Conservation (phyloP, 345 rosid species). For the Toxicodendron radicans region DNA sequence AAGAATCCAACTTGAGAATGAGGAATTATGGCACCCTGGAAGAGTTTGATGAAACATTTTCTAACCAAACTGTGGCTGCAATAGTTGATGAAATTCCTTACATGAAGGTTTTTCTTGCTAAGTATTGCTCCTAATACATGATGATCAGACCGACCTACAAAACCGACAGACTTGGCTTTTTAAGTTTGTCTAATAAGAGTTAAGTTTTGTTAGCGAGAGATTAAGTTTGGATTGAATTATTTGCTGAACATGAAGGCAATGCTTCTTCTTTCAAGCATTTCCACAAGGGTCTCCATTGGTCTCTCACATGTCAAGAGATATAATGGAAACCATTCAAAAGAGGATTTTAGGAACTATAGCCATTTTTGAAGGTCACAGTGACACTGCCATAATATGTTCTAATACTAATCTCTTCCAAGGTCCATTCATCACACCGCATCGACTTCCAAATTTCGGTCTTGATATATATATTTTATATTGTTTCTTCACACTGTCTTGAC, state of each 20-base stretch:
- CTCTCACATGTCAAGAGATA: slow-evolving; percentile 30
- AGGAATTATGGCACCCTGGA: slow-evolving; percentile 5
- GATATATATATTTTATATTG: too few species aligned
- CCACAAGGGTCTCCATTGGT: slow-evolving; percentile 33
- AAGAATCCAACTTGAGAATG: slow-evolving; percentile 6
- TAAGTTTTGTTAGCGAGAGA: neutral
- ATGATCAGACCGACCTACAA: slow-evolving; percentile 33
- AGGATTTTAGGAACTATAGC: too few species aligned
- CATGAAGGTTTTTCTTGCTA: slow-evolving; percentile 37
- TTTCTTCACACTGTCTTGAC: too few species aligned
- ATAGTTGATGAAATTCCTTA: slow-evolving; percentile 48
- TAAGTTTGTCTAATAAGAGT: slow-evolving; percentile 5
- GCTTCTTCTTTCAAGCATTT: slow-evolving; percentile 13
- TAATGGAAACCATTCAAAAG: slow-evolving; percentile 17
- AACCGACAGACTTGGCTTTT: slow-evolving; percentile 32
- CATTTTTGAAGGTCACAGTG: too few species aligned
- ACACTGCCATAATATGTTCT: too few species aligned
- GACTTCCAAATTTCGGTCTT: too few species aligned
- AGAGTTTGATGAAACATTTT: slow-evolving; percentile 31
- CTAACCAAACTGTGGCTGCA: slow-evolving; percentile 29
- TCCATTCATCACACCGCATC: too few species aligned
- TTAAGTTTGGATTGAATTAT: too few species aligned
- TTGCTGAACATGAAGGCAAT: too few species aligned
- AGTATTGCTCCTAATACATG: slow-evolving; percentile 31
- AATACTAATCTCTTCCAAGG: too few species aligned